Evolutionary conservation across 371 early-diverging fungal genomes (phyloP), one percentile per base, ranked within the genome.

Genomic region (Syncephalastrum racemosum): DNA sequence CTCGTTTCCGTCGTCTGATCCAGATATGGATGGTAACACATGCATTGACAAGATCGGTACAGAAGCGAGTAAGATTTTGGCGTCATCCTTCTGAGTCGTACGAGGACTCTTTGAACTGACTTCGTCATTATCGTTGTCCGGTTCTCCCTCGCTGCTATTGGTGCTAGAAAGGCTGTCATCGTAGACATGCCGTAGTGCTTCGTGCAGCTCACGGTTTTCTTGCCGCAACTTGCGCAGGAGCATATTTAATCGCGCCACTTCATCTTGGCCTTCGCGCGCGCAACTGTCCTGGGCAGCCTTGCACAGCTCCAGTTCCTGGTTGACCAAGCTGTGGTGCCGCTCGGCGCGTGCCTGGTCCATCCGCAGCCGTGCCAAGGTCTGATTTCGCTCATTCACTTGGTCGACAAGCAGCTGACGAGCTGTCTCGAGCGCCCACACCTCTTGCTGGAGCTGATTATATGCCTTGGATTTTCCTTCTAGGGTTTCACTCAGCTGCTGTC

Each of bases 261-360:
- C 36, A 10, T 31, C 36, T 31, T 31, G 36, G 10, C 36, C 36
- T 31, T 31, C 36, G 10, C 36, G 36, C 5, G 46, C 25, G 13
- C 23, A 48, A 14, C 40, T 25, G 15, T 53, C 23, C n/a, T 53
- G 53, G 0, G 42, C 49, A 10, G 47, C 54, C 20, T 60, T 54
- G n/a, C 48, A 25, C 8, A 60, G 41, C 22, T 60, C 60, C 16
- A 60, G 43, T 15, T 60, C 60, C 36, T 60, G 60, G 13, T 46
- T 47, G 15, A 60, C 40, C 1, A 60, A 20, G 10, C 47, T 48
- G 8, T 54, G 54, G 13, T 60, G 49, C 3, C 60, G 49, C 42
- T 54, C 19, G 14, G 49, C 36, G 14, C 60, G 53, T 25, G 60
- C 60, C 44, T 60, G 54, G 15, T 56, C 56, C 56, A 56, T 40